Evolutionary conservation across 2,329 filamentous ascomycete genomes (phyloP), one percentile per base, ranked within the genome.

Genomic region (Chaetomium olivaceum): DNA sequence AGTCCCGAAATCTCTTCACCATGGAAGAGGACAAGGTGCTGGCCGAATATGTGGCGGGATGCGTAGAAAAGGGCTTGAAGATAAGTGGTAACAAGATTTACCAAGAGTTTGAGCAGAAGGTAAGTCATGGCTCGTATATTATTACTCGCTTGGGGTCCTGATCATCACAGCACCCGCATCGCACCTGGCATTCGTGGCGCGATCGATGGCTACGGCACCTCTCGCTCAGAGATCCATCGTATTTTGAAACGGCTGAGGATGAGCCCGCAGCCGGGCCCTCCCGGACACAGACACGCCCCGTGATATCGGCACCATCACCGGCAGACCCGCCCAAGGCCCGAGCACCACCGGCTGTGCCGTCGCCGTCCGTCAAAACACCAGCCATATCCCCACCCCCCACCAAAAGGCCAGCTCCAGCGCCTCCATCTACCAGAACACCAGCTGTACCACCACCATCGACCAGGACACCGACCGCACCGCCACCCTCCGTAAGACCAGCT

Each of bases 11-110:
- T 12, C 21, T 19, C 11, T 69, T 71, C 52, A 71, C 64, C 6
- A 25, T 57, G 7, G 66, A 71, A 52, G 70, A 68, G n/a, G 64
- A 71, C 33, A 25, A 58, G 27, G 16, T 68, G 4, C 57, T 71
- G 1, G 31, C 31, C 8, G 25, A 62, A 9, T 66, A 68, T 21
- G 66, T 71, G 11, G 23, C 21, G 4, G 6, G 58, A 27, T 29
- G 61, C 33, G 16, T 60, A 4, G 12, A 16, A 27, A 50, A 25
- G 2, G 64, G 64, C 3, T 6, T 6, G 31, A n/a, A 12, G 14
- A 31, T 3, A 2, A 54, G 36, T 0, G 77, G 77, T 16, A 76
- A 73, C 52, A 64, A 67, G 7, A 73, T 78, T 12, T 81, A 76
- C 65, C 57, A 73, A 46, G 67, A 73, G 0, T 67, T 81, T 6